A percentile compares a stretch with the other conserved stretches of the same genome.
These are phyloP conservation scores for Lindgomyces ingoldianus DNA, from an alignment of 495 filamentous ascomycete genomes.

Conservation along the genomic window DNA sequence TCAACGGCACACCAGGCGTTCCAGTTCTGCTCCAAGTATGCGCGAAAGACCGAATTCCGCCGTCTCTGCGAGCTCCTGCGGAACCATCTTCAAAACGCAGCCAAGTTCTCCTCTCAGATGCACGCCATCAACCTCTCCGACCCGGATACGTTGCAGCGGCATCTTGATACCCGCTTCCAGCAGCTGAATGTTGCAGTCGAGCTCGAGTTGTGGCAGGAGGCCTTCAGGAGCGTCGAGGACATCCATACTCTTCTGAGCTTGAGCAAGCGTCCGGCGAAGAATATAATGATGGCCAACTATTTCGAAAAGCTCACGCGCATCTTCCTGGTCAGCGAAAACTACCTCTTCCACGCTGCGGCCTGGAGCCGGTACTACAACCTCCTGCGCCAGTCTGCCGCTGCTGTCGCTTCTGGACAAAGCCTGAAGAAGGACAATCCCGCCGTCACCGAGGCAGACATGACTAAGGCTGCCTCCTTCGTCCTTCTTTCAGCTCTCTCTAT, in stretches of 20 bases:
- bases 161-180: constrained; percentile 96
- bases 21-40: constrained; percentile 97
- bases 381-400: constrained; percentile 82
- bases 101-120: constrained; percentile 98
- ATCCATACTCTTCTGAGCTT: constrained; percentile 98
- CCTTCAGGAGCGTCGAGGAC: constrained; percentile 97
- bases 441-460: constrained; percentile 83
- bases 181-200: constrained; percentile 98
- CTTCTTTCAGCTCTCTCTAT: constrained; percentile 94
- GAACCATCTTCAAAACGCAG: constrained; percentile 98
- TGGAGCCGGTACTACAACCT: constrained; percentile 97
- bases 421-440: constrained; percentile 92
- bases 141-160: constrained; percentile 92
- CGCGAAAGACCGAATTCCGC: constrained; percentile 98
- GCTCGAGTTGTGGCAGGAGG: constrained; percentile 97
- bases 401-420: constrained; percentile 80
- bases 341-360: constrained; percentile 96
- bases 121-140: constrained; percentile 99
- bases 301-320: constrained; percentile 98
- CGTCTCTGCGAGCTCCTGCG: constrained; percentile 95
- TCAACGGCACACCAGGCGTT: constrained; percentile 96
- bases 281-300: constrained; percentile 99
- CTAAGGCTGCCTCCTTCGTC: constrained; percentile 87
- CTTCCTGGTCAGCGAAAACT: constrained; percentile 98
- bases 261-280: constrained; percentile 99